Evolutionary conservation across 1,139 yeast species (phyloP).

Genomic region (Blastobotrys serpentis): DNA sequence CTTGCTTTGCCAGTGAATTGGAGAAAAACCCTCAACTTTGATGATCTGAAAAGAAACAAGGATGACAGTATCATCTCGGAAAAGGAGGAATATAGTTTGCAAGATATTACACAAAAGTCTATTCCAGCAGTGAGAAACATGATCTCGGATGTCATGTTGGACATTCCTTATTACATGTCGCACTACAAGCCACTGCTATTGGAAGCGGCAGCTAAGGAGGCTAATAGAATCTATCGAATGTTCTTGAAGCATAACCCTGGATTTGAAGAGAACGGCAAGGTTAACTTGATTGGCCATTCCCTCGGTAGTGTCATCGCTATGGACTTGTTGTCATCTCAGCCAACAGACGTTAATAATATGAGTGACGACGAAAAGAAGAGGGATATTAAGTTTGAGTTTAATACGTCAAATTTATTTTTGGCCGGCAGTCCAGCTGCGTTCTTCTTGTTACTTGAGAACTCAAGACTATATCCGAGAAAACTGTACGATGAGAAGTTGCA

Average conservation of each 20-base stretch:
- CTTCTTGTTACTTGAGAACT: slow-evolving; percentile 44
- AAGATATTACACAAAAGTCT: slow-evolving; percentile 78
- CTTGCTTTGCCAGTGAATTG: slow-evolving; percentile 45
- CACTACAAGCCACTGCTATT: slow-evolving; percentile 62
- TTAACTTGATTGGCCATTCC: slow-evolving; percentile 87
- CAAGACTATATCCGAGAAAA: slow-evolving; percentile 32
- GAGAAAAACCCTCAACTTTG: slow-evolving; percentile 40
- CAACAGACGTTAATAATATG: slow-evolving; percentile 32
- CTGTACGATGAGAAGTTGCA: slow-evolving; percentile 19
- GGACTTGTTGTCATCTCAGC: slow-evolving; percentile 69
- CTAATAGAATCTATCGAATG: slow-evolving; percentile 64
- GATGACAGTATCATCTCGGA: slow-evolving; percentile 22
- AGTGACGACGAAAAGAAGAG: slow-evolving; percentile 8
- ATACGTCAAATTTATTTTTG: slow-evolving; percentile 72
- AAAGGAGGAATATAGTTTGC: slow-evolving; percentile 52
- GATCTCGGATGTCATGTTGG: slow-evolving; percentile 83
- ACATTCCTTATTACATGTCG: slow-evolving; percentile 83
- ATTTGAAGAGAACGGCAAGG: slow-evolving; percentile 61
- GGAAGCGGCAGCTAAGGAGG: slow-evolving; percentile 62
- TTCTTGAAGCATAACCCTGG: slow-evolving; percentile 66
- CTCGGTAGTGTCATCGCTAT: slow-evolving; percentile 83
- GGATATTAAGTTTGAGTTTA: slow-evolving; percentile 50
- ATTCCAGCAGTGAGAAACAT: slow-evolving; percentile 73
- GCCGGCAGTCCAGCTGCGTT: slow-evolving; percentile 91
- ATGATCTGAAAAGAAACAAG: slow-evolving; percentile 27